Percentiles rank a stretch among this genome's conserved stretches.
phyloP scores from a whole-genome alignment of 768 basidiomycete species.

The Phaffia australis region DNA sequence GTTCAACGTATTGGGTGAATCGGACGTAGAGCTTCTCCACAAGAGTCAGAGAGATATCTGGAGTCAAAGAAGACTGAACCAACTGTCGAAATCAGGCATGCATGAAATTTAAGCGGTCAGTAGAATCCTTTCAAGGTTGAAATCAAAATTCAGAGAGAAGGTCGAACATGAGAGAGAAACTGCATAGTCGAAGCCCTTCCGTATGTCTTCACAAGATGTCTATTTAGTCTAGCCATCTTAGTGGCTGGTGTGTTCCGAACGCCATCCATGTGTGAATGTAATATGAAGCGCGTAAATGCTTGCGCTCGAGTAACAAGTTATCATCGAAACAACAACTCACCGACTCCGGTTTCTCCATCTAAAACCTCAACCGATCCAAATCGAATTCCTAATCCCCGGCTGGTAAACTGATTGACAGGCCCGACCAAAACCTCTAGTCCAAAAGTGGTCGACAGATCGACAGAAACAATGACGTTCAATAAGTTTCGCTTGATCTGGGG shows the following conservation, averaged over 20 bases:
- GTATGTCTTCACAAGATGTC: slow-evolving; percentile 52
- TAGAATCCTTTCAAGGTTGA: background rate
- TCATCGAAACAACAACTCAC: slow-evolving; percentile 25
- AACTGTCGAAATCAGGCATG: background rate
- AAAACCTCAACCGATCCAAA: slow-evolving; percentile 75
- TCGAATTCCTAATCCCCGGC: slow-evolving; percentile 60
- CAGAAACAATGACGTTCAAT: slow-evolving; percentile 66
- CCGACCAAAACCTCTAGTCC: slow-evolving; percentile 55
- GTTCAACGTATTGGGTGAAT: slow-evolving; percentile 13
- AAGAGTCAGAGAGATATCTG: background rate
- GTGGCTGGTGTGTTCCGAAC: slow-evolving; percentile 40
- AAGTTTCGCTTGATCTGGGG: slow-evolving; percentile 64
- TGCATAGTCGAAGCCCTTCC: slow-evolving; percentile 55
- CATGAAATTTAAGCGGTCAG: background rate
- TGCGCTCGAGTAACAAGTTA: background rate
- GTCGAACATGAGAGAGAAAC: slow-evolving; percentile 49
- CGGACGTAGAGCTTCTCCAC: slow-evolving; percentile 11
- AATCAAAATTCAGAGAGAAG: background rate
- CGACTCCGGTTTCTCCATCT: slow-evolving; percentile 44
- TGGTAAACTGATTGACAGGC: slow-evolving; percentile 58
- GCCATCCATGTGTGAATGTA: slow-evolving; percentile 17
- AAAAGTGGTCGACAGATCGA: slow-evolving; percentile 61
- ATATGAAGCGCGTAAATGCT: background rate
- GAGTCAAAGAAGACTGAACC: slow-evolving; percentile 2
- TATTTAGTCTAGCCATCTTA: slow-evolving; percentile 63